Evolutionary conservation across 2,329 filamentous ascomycete species (phyloP).

Genomic region (Aspergillus fijiensis): DNA sequence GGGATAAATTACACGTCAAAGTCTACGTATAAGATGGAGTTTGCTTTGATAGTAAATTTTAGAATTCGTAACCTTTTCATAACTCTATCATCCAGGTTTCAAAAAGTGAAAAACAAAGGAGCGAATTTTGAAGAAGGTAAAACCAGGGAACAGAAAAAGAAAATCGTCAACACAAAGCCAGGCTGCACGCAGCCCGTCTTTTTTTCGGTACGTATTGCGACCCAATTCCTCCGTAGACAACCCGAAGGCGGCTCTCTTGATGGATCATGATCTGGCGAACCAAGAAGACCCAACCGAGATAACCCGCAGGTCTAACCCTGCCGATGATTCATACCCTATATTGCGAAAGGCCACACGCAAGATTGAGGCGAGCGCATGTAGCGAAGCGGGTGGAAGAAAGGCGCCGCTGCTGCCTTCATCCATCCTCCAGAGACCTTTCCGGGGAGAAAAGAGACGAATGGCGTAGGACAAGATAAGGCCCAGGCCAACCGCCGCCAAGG

Average conservation of each 20-base stretch:
- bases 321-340: slow-evolving; percentile 32
- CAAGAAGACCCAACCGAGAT: slow-evolving; percentile 15
- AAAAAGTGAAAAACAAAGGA: slow-evolving; percentile 23
- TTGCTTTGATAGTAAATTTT: slow-evolving; percentile 18
- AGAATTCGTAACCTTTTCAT: slow-evolving; percentile 36
- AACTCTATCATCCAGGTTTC: slow-evolving; percentile 32
- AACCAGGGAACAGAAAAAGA: slow-evolving; percentile 29
- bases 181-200: slow-evolving; percentile 28
- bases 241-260: slow-evolving; percentile 21
- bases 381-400: slow-evolving; percentile 13
- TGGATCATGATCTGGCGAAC: slow-evolving; percentile 13
- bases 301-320: slow-evolving; percentile 14
- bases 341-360: slow-evolving; percentile 16
- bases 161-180: slow-evolving; percentile 26
- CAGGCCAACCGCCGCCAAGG: slow-evolving; percentile 7
- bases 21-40: neutral
- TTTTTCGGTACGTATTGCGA: slow-evolving; percentile 27
- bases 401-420: slow-evolving; percentile 13
- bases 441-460: slow-evolving; percentile 3
- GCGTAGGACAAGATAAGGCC: neutral
- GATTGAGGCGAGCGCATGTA: slow-evolving; percentile 12
- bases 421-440: slow-evolving; percentile 10
- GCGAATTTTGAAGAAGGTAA: slow-evolving; percentile 24
- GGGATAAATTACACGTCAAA: too few species aligned
- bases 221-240: slow-evolving; percentile 30